Evolutionary conservation across 2,329 filamentous ascomycete species (phyloP), one percentile per base, ranked within the genome.

Genomic region (Trichoderma sp.): DNA sequence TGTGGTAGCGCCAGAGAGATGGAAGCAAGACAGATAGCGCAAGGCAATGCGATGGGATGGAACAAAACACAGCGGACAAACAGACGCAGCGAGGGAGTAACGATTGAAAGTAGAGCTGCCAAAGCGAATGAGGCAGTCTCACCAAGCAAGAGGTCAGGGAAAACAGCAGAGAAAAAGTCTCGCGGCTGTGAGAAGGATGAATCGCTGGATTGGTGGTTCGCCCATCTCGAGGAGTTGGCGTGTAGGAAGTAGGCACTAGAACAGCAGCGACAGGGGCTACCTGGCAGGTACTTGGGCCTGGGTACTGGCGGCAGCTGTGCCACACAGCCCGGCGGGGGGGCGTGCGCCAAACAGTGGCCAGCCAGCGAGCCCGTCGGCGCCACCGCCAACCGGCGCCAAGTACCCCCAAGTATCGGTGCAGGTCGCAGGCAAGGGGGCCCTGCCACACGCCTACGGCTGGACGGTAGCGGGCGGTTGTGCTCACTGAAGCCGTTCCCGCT

Each of bases 111-210:
- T 75, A 80, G 80, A 50, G 76, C 80, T 81, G 82, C 83, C 83
- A 83, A 80, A 88, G 82, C 86, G 86, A 89, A 81, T 85, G 87
- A 87, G 82, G 82, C 79, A 79, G 80, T 70, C 71, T 69, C 66
- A 70, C 58, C 64, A 71, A 68, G 71, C 67, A 72, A 70, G 59
- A 27, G 22, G 35, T 57, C 39, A 52, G 45, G 42, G 53, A 37
- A 58, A 68, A 53, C 39, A 45, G 37, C 42, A 60, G 32, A 64
- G 59, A 32, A 52, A 58, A 58, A 58, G 67, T 64, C 37, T 68
- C 67, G 52, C 59, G 59, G 52, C 50, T 39, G 53, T 54, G 29
- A 54, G 50, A 22, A 63, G 48, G 65, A 68, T 48, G 59, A 57
- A 67, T 35, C 48, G 54, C 53, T 32, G 22, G 66, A 68, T 64